phyloP scores from a whole-genome alignment of 192 early-diverging fungal species.

The Coemansia nantahalensis region DNA sequence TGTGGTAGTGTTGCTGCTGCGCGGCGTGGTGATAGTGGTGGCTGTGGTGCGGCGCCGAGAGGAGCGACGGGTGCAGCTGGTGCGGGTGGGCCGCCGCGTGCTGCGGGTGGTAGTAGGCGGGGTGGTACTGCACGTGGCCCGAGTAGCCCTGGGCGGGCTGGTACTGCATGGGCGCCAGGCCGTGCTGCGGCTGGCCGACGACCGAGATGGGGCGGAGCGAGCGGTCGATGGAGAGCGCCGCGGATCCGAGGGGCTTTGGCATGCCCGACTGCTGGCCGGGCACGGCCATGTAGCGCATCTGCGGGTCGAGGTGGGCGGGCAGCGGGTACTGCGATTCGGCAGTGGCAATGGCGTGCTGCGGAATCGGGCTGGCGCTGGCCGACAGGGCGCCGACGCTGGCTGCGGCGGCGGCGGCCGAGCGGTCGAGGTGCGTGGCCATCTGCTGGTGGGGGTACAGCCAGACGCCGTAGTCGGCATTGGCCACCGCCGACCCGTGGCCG shows the following conservation, averaged over 20 bases:
- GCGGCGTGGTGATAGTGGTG: slow-evolving; percentile 10
- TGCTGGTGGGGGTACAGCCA: slow-evolving; percentile 50
- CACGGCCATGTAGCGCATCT: slow-evolving; percentile 52
- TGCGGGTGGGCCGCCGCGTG: slow-evolving; percentile 14
- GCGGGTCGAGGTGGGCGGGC: slow-evolving; percentile 35
- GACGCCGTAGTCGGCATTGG: slow-evolving; percentile 37
- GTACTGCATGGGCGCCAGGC: slow-evolving; percentile 22
- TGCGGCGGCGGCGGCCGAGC: slow-evolving; percentile 11
- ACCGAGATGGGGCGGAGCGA: slow-evolving; percentile 23
- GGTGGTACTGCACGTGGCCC: slow-evolving; percentile 14
- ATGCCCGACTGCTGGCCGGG: slow-evolving; percentile 38
- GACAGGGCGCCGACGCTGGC: slow-evolving; percentile 23
- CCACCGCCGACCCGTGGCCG: slow-evolving; percentile 33
- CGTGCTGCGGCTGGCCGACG: slow-evolving; percentile 18
- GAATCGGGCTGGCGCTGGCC: slow-evolving; percentile 37
- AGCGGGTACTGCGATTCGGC: slow-evolving; percentile 26
- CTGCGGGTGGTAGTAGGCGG: slow-evolving; percentile 31
- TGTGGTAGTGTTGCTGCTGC: slow-evolving; percentile 13
- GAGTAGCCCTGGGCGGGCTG: not conserved
- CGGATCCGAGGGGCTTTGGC: slow-evolving; percentile 16
- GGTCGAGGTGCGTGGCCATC: slow-evolving; percentile 26
- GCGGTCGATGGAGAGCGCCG: slow-evolving; percentile 21
- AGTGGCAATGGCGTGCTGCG: slow-evolving; percentile 42
- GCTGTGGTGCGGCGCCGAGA: slow-evolving; percentile 11
- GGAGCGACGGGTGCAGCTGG: slow-evolving; percentile 16